Evolutionary conservation across 2,329 filamentous ascomycete species (phyloP).

Genomic region (Bipolaris sorokiniana): DNA sequence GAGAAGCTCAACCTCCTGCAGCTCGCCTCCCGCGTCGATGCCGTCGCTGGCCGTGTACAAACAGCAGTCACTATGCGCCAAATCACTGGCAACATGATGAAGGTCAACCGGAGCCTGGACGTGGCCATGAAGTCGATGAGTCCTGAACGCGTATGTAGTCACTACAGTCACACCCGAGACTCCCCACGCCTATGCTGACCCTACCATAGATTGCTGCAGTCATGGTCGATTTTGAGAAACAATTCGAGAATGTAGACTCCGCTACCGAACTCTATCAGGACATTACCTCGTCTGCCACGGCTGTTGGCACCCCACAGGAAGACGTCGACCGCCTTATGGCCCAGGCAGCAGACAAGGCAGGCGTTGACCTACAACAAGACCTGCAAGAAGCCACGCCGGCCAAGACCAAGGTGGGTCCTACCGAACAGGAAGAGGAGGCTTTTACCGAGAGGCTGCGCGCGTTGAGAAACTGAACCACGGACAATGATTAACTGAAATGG

Average conservation of each 20-base stretch:
- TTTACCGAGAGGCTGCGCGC: slow-evolving; percentile 65
- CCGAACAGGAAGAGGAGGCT: slow-evolving; percentile 79
- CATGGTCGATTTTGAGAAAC: slow-evolving; percentile 69
- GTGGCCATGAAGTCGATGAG: slow-evolving; percentile 69
- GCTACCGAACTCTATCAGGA: slow-evolving; percentile 78
- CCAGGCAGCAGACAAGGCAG: slow-evolving; percentile 86
- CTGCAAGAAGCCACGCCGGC: slow-evolving; percentile 66
- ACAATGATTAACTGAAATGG: neutral
- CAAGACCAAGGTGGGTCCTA: slow-evolving; percentile 67
- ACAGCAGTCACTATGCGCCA: slow-evolving; percentile 68
- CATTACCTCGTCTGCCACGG: slow-evolving; percentile 80
- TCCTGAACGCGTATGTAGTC: slow-evolving; percentile 60
- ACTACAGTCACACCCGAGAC: neutral
- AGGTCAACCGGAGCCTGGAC: slow-evolving; percentile 67
- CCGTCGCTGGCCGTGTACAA: slow-evolving; percentile 65
- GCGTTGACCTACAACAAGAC: slow-evolving; percentile 79
- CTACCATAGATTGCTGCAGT: slow-evolving; percentile 63
- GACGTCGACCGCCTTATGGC: slow-evolving; percentile 85
- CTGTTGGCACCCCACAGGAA: slow-evolving; percentile 75
- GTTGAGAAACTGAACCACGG: slow-evolving; percentile 51
- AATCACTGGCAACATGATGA: slow-evolving; percentile 66
- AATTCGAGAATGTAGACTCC: slow-evolving; percentile 60
- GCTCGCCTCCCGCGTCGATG: slow-evolving; percentile 64
- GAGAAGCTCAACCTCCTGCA: slow-evolving; percentile 66
- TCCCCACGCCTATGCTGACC: slow-evolving; percentile 8